These are phyloP conservation scores for Xylariaceae sp. DNA, from an alignment of 2,329 filamentous ascomycete genomes.

Conservation along the genomic window DNA sequence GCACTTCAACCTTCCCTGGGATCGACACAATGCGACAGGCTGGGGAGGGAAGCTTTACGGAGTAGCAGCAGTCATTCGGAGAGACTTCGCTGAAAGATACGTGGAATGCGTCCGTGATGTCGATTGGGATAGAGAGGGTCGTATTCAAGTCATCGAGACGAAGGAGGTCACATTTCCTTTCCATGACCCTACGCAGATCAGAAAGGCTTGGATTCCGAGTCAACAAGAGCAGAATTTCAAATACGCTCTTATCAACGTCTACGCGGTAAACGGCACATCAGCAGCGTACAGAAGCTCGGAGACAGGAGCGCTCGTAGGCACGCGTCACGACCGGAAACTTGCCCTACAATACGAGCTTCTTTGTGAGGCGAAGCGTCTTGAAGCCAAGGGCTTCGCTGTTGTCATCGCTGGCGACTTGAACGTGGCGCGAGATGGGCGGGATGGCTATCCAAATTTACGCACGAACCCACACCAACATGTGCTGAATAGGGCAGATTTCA, in stretches of 20 bases:
- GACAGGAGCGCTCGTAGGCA: slow-evolving; percentile 42
- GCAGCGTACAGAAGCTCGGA: slow-evolving; percentile 42
- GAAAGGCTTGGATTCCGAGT: neutral
- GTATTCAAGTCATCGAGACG: slow-evolving; percentile 46
- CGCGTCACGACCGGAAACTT: slow-evolving; percentile 50
- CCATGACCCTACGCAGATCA: neutral
- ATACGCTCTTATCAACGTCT: slow-evolving; percentile 50
- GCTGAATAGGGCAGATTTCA: slow-evolving; percentile 50
- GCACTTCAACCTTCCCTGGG: slow-evolving; percentile 46
- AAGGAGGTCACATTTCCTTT: slow-evolving; percentile 5
- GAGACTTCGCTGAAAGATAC: slow-evolving; percentile 36
- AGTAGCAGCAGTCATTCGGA: slow-evolving; percentile 47
- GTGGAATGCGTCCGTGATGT: slow-evolving; percentile 37
- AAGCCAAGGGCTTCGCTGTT: slow-evolving; percentile 40
- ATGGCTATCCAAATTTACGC: slow-evolving; percentile 45
- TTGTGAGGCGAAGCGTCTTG: slow-evolving; percentile 41
- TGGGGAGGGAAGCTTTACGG: slow-evolving; percentile 52
- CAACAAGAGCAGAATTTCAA: slow-evolving; percentile 14
- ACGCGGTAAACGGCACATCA: slow-evolving; percentile 52
- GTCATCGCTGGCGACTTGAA: slow-evolving; percentile 43
- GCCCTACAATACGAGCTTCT: slow-evolving; percentile 45
- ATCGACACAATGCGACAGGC: slow-evolving; percentile 48
- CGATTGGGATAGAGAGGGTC: slow-evolving; percentile 51
- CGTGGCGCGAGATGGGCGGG: slow-evolving; percentile 13
- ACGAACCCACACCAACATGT: slow-evolving; percentile 45